Evolutionary conservation across 306 rosid genomes (phyloP), one percentile per base, ranked within the genome.

Genomic region (Lithocarpus polystachyus): DNA sequence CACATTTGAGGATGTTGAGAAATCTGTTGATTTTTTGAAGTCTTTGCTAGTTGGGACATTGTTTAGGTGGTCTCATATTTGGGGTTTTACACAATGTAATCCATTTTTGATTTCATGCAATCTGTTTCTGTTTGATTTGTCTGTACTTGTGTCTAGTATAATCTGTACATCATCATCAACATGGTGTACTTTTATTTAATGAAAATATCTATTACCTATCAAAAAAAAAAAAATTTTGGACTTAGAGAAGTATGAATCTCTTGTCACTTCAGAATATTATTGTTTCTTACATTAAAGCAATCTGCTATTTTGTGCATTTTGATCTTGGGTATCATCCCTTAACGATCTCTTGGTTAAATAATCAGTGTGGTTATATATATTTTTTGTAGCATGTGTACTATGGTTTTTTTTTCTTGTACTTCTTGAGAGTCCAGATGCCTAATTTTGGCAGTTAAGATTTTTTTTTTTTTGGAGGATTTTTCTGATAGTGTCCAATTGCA

Each of bases 401-500:
- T 83, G 69, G 54, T 69, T 73, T 48, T 54, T 43, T 56, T 24
- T 69, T 28, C n/a, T 72, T 77, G 72, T 12, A 75, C 70, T 56
- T 65, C 52, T 56, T 20, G 43, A 67, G 72, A 35, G 52, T 19
- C 48, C 48, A 35, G 3, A 45, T 28, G 59, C 23, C 62, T 35
- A 68, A 61, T 62, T 71, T 81, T 68, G 52, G 68, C 76, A 54
- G 81, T 52, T 31, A 33, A 62, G 73, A 26, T 31, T 48, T 61
- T 23, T 31, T n/a, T 68, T 68, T 56, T 78, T 64, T 40, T 6
- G 1, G 11, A 8, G 61, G 52, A 62, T 72, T 74, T 80, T 60
- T 77, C 72, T 84, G 53, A 75, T 40, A 81, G 52, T 75, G 45
- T 81, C 77, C 76, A 62, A 86, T 87, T 82, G 75, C 87, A 95